Evolutionary conservation across 805 yeast species (phyloP), one percentile per base, ranked within the genome.

Genomic region (Zygoascus biomembranicola): DNA sequence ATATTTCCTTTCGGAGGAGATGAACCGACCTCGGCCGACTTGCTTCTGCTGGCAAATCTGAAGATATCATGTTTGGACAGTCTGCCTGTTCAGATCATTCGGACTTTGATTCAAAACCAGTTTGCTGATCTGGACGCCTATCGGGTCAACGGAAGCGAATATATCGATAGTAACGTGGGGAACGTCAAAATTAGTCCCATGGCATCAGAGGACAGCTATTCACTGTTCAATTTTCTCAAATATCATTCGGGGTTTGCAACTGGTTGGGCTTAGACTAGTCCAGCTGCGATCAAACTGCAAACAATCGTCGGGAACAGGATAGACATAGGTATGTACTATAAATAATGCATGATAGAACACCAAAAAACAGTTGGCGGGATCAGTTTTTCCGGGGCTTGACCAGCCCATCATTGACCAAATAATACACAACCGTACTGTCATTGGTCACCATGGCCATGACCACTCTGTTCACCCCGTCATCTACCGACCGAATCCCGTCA

Each of bases 391-490:
- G 57, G 6, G 76, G 76, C 52, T 62, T 65, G 32, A 66, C 66
- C 32, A 73, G 59, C 2, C 74, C 75, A 28, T 64, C 59, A 52
- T 72, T 66, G 26, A 73, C 68, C 42, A 73, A 60, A 52, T 73
- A 73, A 56, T 71, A 73, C 5, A 76, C 78, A 50, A 73, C 68
- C 2, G 77, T 72, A 2, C 73, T 68, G 53, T 73, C 76, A 35
- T 66, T 61, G 8, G 74, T 66, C n/a, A 69, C 65, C 68, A 73
- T 63, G 4, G 74, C 76, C 73, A 73, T 69, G 2, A 71, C 58
- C 5, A 73, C 47, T 16, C 76, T 58, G 14, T 51, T 37, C 2
- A 61, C 59, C 32, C 55, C 57, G 11, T 41, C 52, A 1, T 50
- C 56, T 3, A 52, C 48, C 8, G 45, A 41, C 28, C 59, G 59